Evolutionary conservation across 495 filamentous ascomycete species (phyloP), one percentile per base, ranked within the genome.

Genomic region (Parmelia sp.): DNA sequence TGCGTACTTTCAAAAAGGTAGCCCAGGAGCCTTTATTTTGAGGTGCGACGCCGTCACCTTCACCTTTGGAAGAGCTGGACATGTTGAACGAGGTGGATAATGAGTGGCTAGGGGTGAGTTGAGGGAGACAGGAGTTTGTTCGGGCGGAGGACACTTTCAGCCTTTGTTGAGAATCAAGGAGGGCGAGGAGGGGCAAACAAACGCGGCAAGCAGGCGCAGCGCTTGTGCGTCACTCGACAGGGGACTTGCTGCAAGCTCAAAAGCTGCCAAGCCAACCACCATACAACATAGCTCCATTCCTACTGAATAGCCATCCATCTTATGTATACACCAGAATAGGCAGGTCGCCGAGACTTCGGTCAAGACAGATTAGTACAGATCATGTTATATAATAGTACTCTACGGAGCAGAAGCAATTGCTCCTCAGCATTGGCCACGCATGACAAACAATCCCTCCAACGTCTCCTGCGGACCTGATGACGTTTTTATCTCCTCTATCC

Each of bases 1-100:
- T 51, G 55, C 39, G 12, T 75, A 78, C 80, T 76, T 81, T 83
- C 56, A 83, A 73, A 68, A 83, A 83, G 63, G 80, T 80, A 17
- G 79, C 72, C 80, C 80, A 83, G 65, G 84, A 76, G 76, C 83
- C 71, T 57, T 71, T 71, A 27, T 71, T 70, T 47, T 71, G 70
- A 44, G 70, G 70, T 44, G 68, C 35, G 12, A 71, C 58, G 57
- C 65, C 68, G 4, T 60, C 70, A 60, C 65, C 70, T 56, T 71
- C 70, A 33, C 69, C 70, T 40, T 69, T 71, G 0, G 64, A 63
- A 36, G 59, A 63, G 39, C 37, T 42, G 35, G 67, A 63, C 67
- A 69, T 69, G 4, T 12, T 56, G 56, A 12, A 21, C 29, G 17
- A 29, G 1, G 19, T 45, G 27, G 37, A 55, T 23, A 37, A 42